Evolutionary conservation across 805 yeast genomes (phyloP).

Genomic region (Nakazawaea molendinolei): DNA sequence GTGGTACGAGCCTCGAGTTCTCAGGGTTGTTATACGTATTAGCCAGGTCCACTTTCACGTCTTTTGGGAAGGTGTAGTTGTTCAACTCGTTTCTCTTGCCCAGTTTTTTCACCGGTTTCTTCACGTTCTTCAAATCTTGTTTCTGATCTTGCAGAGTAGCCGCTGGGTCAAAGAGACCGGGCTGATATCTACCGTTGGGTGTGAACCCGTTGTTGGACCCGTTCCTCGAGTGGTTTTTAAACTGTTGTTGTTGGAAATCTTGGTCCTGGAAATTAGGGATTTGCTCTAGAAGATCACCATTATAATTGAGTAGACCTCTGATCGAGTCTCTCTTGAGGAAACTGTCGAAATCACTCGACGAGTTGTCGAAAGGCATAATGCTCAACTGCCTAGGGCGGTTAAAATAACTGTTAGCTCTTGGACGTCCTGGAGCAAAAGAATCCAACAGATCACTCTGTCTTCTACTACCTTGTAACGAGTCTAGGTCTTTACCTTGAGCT

Average conservation of each 20-base stretch:
- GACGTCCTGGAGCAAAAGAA: slow-evolving; percentile 32
- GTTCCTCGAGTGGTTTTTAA: slow-evolving; percentile 8
- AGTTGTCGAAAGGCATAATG: slow-evolving; percentile 21
- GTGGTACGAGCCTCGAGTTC: slow-evolving; percentile 28
- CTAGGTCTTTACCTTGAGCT: slow-evolving; percentile 10
- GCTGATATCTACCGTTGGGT: slow-evolving; percentile 1
- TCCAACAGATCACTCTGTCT: slow-evolving; percentile 46
- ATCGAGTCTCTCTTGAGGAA: slow-evolving; percentile 29
- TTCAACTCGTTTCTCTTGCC: neutral
- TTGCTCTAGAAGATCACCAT: slow-evolving; percentile 22
- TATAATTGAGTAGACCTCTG: slow-evolving; percentile 21
- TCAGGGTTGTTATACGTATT: slow-evolving; percentile 7
- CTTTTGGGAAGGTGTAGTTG: slow-evolving; percentile 9
- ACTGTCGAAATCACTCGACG: slow-evolving; percentile 25
- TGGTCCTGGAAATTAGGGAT: slow-evolving; percentile 20
- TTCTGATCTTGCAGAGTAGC: slow-evolving; percentile 13
- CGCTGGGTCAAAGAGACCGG: slow-evolving; percentile 7
- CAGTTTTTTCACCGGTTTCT: slow-evolving; percentile 10
- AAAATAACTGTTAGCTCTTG: slow-evolving; percentile 24
- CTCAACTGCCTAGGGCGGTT: slow-evolving; percentile 24
- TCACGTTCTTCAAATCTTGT: slow-evolving; percentile 12
- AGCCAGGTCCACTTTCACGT: slow-evolving; percentile 2
- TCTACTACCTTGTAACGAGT: slow-evolving; percentile 23
- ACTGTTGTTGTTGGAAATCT: slow-evolving; percentile 10
- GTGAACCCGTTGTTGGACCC: slow-evolving; percentile 5